phyloP scores from a whole-genome alignment of 2,329 filamentous ascomycete species.

The Colletotrichum paranaense region DNA sequence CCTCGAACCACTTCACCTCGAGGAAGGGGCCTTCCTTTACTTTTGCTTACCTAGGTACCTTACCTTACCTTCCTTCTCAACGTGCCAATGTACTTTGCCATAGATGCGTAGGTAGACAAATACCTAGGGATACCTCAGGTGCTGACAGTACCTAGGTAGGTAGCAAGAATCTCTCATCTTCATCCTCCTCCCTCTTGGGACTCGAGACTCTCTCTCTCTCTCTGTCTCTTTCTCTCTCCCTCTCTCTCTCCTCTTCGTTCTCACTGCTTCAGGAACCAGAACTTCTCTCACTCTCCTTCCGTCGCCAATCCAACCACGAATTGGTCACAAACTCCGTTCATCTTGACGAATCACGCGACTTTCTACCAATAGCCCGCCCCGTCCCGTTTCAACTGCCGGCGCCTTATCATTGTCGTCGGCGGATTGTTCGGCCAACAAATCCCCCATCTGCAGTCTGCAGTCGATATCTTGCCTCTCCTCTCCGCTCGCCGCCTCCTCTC shows the following conservation, averaged over 20 bases:
- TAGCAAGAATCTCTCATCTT: background rate
- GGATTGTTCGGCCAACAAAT: background rate
- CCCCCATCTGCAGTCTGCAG: background rate
- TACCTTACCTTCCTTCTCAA: too few relatives aligned
- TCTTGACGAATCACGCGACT: background rate
- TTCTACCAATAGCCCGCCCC: background rate
- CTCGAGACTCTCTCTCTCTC: background rate
- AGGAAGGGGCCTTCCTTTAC: too few relatives aligned
- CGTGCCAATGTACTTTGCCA: background rate
- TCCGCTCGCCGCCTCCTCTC: background rate
- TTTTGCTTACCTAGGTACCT: too few relatives aligned
- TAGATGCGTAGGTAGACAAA: too few relatives aligned
- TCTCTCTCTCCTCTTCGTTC: background rate
- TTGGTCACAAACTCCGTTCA: background rate
- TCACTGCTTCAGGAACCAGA: background rate
- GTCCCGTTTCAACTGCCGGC: background rate
- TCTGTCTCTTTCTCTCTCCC: background rate
- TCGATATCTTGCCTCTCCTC: background rate
- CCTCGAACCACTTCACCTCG: background rate
- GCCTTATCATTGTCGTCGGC: background rate
- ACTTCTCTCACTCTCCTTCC: background rate
- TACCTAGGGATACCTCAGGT: too few relatives aligned
- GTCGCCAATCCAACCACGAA: background rate
- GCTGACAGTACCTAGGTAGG: too few relatives aligned
- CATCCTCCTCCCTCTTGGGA: background rate